Evolutionary conservation across 805 yeast species (phyloP).

Genomic region (Saccharomycopsis selenospora): DNA sequence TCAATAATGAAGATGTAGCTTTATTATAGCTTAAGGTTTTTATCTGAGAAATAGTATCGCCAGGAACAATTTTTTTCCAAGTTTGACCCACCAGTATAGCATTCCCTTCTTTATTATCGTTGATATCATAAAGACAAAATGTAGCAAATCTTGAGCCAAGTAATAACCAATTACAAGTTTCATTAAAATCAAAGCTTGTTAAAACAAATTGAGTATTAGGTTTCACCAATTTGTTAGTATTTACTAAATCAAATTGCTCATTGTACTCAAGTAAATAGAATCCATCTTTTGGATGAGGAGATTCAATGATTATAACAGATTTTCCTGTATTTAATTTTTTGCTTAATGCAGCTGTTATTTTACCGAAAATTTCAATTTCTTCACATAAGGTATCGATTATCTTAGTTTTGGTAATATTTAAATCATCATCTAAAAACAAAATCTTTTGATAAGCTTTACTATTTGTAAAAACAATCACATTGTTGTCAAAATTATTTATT

Average conservation of each 20-base stretch:
- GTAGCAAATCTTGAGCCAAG: conserved; percentile 72
- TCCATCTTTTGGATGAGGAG: conserved; percentile 59
- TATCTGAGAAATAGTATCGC: conserved; percentile 63
- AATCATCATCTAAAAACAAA: conserved; percentile 31
- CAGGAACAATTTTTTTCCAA: conserved; percentile 47
- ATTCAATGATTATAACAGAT: conserved; percentile 44
- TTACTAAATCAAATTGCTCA: conserved; percentile 26
- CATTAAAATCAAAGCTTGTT: conserved; percentile 46
- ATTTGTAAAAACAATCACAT: conserved; percentile 30
- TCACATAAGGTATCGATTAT: neutral
- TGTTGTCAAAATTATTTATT: conserved; percentile 29
- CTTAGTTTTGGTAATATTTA: conserved; percentile 25
- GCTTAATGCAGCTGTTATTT: conserved; percentile 27
- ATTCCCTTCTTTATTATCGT: conserved; percentile 22
- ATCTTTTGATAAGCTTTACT: conserved; percentile 38
- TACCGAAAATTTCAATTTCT: conserved; percentile 24
- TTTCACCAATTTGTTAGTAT: conserved; percentile 20
- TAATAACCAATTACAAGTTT: conserved; percentile 34
- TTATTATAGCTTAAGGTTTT: conserved; percentile 29
- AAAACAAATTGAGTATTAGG: conserved; percentile 39
- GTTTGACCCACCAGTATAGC: conserved; percentile 21
- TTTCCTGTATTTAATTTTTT: neutral
- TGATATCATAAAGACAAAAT: conserved; percentile 43
- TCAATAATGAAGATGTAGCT: conserved; percentile 18
- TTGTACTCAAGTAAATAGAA: conserved; percentile 38